Conservation (phyloP, 2,329 filamentous ascomycete genomes). For the Chaetomiaceae sp. region DNA sequence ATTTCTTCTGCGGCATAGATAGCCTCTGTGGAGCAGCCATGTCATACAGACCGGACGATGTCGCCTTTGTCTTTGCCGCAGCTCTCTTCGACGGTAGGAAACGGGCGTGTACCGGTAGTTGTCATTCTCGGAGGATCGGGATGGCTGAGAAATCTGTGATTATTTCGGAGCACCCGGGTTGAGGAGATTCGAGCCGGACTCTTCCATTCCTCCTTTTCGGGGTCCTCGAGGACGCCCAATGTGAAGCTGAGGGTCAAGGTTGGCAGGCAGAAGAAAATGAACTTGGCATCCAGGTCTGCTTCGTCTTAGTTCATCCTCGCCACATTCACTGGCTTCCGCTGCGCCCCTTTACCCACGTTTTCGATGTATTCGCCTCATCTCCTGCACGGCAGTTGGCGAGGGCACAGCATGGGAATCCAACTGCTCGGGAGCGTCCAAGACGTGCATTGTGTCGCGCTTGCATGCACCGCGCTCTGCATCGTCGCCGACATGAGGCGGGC, state of each 20-base stretch:
- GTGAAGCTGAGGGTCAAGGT: no score
- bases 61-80: neutral
- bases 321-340: neutral
- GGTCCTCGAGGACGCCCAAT: no score
- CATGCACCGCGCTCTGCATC: neutral
- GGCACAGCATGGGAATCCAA: conserved; percentile 12
- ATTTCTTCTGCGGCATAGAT: neutral
- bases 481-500: no score
- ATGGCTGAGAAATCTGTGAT: neutral
- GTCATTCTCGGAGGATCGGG: neutral
- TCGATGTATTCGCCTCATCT: neutral
- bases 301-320: no score
- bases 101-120: neutral
- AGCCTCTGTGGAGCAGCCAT: neutral
- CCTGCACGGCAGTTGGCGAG: conserved; percentile 17
- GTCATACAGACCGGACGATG: neutral
- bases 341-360: conserved; percentile 18
- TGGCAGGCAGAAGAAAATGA: neutral
- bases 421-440: conserved; percentile 1
- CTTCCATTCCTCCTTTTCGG: no score
- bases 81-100: neutral
- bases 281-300: no score
- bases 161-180: neutral
- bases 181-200: no score
- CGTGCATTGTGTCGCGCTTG: conserved; percentile 1